These are phyloP conservation scores for Taphrina confusa DNA, from an alignment of 1,139 yeast genomes.

Conservation along the genomic window DNA sequence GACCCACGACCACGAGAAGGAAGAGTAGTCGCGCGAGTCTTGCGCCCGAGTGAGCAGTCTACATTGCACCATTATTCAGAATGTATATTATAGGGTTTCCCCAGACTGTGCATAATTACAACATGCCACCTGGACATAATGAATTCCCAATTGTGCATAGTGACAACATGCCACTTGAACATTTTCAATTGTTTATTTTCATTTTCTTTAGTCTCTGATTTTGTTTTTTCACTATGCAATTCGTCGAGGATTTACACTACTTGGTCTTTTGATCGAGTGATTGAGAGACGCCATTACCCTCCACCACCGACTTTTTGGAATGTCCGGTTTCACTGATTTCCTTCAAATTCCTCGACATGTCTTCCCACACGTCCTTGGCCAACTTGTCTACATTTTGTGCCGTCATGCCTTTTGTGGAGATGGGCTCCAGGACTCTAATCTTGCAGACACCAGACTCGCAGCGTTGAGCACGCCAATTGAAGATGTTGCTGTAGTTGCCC, in stretches of 20 bases:
- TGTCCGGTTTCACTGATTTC: constrained; percentile 30
- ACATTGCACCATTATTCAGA: no score
- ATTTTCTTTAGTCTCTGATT: no score
- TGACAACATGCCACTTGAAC: no score
- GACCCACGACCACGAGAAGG: constrained; percentile 10
- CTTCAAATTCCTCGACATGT: constrained; percentile 49
- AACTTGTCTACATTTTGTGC: constrained; percentile 61
- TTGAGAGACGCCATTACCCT: background rate
- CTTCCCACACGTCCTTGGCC: constrained; percentile 47
- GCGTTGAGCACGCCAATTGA: constrained; percentile 58
- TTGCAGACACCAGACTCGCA: constrained; percentile 63
- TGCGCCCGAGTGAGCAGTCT: no score
- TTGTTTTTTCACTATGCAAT: no score
- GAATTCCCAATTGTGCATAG: no score
- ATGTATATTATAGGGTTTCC: no score
- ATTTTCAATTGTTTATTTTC: no score
- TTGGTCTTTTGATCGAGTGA: no score
- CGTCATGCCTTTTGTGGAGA: constrained; percentile 59
- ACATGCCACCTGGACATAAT: no score
- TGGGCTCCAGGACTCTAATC: constrained; percentile 62
- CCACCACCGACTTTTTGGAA: background rate
- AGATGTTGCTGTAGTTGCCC: constrained; percentile 75
- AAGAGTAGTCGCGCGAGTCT: constrained; percentile 19
- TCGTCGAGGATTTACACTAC: no score
- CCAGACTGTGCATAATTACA: no score